Percentiles rank a stretch among this genome's conserved stretches.
Evolutionary conservation across 2,329 filamentous ascomycete genomes (phyloP).

Genomic region (Ceratocystis diversiconidia): DNA sequence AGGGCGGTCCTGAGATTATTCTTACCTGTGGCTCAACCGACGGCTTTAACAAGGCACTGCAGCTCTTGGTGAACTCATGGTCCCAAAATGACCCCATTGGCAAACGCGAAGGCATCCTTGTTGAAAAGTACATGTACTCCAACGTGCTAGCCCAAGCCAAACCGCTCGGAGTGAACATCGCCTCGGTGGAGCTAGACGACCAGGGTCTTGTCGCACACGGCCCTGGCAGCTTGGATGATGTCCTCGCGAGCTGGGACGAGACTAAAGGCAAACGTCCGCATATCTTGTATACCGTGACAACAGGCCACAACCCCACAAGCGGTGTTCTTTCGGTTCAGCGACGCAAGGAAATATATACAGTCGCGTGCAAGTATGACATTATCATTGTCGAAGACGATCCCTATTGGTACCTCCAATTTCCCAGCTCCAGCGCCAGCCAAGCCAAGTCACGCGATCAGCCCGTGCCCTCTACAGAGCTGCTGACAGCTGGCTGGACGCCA

Average conservation of each 20-base stretch:
- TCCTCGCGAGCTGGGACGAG: conserved; percentile 71
- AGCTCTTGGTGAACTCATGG: conserved; percentile 66
- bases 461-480: conserved; percentile 24
- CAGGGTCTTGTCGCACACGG: conserved; percentile 68
- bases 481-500: conserved; percentile 22
- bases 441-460: conserved; percentile 33
- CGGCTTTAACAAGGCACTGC: conserved; percentile 64
- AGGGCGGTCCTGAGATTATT: conserved; percentile 59
- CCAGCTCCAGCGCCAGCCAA: conserved; percentile 45
- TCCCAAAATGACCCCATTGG: conserved; percentile 46
- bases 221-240: conserved; percentile 58
- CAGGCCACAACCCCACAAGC: conserved; percentile 76
- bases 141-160: conserved; percentile 53
- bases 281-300: conserved; percentile 75
- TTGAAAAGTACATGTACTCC: conserved; percentile 70
- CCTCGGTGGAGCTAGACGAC: conserved; percentile 60
- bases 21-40: conserved; percentile 75
- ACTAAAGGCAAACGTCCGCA: conserved; percentile 61
- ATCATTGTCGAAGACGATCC: conserved; percentile 90
- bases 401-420: conserved; percentile 90
- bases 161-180: conserved; percentile 58
- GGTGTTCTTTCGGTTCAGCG: conserved; percentile 59
- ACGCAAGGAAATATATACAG: conserved; percentile 61
- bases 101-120: conserved; percentile 62
- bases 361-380: conserved; percentile 74